A percentile compares a stretch with the other conserved stretches of the same genome.
These are phyloP conservation scores for Suillus weaverae DNA, from an alignment of 768 basidiomycete species.

Conservation along the genomic window DNA sequence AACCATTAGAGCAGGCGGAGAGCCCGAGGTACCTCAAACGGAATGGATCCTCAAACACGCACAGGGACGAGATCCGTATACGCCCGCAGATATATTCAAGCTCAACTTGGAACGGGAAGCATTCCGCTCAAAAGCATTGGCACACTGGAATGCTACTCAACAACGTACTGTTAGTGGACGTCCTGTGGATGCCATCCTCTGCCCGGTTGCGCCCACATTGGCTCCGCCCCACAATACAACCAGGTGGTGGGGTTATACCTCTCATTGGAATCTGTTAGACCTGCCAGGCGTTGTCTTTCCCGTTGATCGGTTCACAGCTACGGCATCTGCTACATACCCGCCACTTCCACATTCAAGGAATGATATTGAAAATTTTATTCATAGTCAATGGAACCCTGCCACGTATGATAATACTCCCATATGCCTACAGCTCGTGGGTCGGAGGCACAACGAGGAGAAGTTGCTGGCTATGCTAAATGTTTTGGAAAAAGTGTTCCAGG, in stretches of 20 bases:
- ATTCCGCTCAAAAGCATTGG: slow-evolving; percentile 40
- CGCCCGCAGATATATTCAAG: slow-evolving; percentile 44
- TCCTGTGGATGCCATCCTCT: slow-evolving; percentile 48
- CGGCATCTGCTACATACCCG: slow-evolving; percentile 15
- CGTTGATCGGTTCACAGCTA: slow-evolving; percentile 36
- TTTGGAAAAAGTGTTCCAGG: slow-evolving; percentile 34
- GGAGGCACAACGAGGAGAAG: slow-evolving; percentile 50
- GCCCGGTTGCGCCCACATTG: slow-evolving; percentile 46
- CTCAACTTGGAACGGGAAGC: slow-evolving; percentile 45
- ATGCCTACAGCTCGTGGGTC: slow-evolving; percentile 49
- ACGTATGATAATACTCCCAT: slow-evolving; percentile 46
- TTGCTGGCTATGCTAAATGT: slow-evolving; percentile 44
- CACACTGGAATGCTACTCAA: slow-evolving; percentile 45
- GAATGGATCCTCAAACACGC: slow-evolving; percentile 46
- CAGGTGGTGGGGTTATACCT: slow-evolving; percentile 51
- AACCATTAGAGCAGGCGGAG: slow-evolving; percentile 34
- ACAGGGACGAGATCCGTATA: slow-evolving; percentile 36
- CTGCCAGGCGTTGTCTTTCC: slow-evolving; percentile 50
- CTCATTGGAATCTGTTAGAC: slow-evolving; percentile 55
- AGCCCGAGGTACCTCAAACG: slow-evolving; percentile 42
- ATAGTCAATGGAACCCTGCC: slow-evolving; percentile 41
- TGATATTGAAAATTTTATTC: slow-evolving; percentile 35
- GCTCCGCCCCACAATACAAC: slow-evolving; percentile 50
- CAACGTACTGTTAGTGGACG: slow-evolving; percentile 41
- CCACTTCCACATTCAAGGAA: slow-evolving; percentile 32